Evolutionary conservation across 495 filamentous ascomycete species (phyloP), one percentile per base, ranked within the genome.

Genomic region (Aspergillus sclerotioniger): DNA sequence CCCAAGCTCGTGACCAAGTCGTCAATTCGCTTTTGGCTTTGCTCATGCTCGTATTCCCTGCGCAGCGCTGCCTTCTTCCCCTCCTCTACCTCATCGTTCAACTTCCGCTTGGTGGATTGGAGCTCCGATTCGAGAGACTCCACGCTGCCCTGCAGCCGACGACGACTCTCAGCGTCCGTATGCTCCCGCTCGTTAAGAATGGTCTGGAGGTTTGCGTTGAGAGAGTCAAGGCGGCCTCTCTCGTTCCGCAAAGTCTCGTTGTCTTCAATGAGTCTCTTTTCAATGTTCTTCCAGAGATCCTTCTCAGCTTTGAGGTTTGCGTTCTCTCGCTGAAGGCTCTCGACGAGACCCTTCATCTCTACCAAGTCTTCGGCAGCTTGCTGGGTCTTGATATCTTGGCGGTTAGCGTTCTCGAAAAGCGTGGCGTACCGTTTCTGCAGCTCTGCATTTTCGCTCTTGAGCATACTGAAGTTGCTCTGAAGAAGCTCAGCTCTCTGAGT

Each of bases 251-350:
- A 77, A 12, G 75, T 82, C 59, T 92, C 89, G 53, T 91, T 95
- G 59, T 98, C 95, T 48, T 92, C 89, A 58, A 79, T 87, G 17
- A 97, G 78, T 37, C 95, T 83, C 60, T 89, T 87, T 67, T 98
- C 91, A 56, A 97, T 93, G 47, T 83, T 89, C 74, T 93, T 96
- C 89, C 87, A 93, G 20, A 98, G 78, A 4, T 87, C 86, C 69
- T 93, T 95, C 66, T 97, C 93, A 0, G 92, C 92, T 69, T 93
- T 95, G 10, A 96, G 84, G 69, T 96, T 96, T 17, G 91, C 89
- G 58, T 83, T 93, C 62, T 98, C 94, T 46, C 87, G 91, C 19
- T 92, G 90, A 73, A 98, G 82, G 63, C 90, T 92, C 63, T 98
- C 93, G 9, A 86, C 76, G 35, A 93, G 70, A 56, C 85, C 88